These are phyloP conservation scores for Cordyceps fumosorosea DNA, from an alignment of 2,329 filamentous ascomycete genomes.

Conservation along the genomic window DNA sequence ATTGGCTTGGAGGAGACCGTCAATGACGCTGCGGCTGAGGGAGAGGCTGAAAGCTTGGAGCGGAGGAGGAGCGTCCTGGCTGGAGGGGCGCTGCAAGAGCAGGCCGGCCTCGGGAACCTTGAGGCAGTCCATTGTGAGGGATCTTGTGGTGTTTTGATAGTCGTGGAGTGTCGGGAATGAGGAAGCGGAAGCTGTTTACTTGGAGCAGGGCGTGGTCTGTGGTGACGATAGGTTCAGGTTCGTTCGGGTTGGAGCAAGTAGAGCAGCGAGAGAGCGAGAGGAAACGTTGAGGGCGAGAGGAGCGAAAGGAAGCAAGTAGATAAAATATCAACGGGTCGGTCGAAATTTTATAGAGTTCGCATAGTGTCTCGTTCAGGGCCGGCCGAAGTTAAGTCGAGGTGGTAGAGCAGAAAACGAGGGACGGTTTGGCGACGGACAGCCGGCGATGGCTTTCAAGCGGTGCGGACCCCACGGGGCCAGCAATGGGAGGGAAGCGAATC, in stretches of 20 bases:
- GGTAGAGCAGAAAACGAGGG: neutral
- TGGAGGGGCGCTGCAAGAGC: constrained; percentile 45
- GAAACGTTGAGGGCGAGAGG: neutral
- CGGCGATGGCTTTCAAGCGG: constrained; percentile 4
- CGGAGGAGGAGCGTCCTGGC: constrained; percentile 37
- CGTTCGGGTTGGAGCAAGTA: neutral
- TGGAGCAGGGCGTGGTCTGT: neutral
- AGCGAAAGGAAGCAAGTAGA: neutral
- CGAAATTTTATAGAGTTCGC: neutral
- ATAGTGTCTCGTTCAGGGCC: constrained; percentile 7
- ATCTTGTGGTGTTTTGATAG: neutral
- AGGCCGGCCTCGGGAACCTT: constrained; percentile 52
- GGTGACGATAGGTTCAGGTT: neutral
- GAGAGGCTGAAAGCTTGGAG: constrained; percentile 52
- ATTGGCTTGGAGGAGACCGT: constrained; percentile 55
- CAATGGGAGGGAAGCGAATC: constrained; percentile 8
- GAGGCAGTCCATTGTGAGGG: constrained; percentile 43
- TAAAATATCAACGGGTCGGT: neutral
- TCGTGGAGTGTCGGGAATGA: neutral
- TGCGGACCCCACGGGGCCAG: constrained; percentile 16
- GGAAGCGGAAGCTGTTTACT: constrained; percentile 6
- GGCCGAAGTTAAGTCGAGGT: constrained; percentile 7
- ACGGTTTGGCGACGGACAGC: constrained; percentile 5
- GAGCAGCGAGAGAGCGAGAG: neutral
- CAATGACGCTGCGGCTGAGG: constrained; percentile 51